Percentiles rank a stretch among this genome's conserved stretches.
phyloP scores from a whole-genome alignment of 805 yeast genomes.

The Torulaspora gathmanii region DNA sequence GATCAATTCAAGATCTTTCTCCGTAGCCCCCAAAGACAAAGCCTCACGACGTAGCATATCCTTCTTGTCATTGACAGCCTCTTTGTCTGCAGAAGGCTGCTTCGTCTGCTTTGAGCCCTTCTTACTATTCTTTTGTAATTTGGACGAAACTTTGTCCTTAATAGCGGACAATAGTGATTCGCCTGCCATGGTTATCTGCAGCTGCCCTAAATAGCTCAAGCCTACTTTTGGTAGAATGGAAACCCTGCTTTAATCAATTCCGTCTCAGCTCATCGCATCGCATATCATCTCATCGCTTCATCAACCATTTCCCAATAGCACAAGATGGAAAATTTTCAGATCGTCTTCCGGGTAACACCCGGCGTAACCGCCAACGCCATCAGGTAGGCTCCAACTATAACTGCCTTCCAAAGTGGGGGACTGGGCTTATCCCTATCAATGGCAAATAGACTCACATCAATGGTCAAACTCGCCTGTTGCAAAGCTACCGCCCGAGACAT shows the following conservation, averaged over 20 bases:
- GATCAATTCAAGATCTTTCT: constrained; percentile 67
- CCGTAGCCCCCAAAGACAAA: constrained; percentile 76
- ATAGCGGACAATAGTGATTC: constrained; percentile 44
- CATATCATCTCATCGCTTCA: constrained; percentile 21
- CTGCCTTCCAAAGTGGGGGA: too few species aligned
- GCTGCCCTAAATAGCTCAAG: neutral
- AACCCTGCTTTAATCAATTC: neutral
- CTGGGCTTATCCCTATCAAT: too few species aligned
- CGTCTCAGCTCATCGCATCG: constrained; percentile 18
- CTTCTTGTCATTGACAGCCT: constrained; percentile 21
- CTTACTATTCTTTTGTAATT: constrained; percentile 37
- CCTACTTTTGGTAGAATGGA: too few species aligned
- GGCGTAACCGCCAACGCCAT: neutral
- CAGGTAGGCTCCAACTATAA: too few species aligned
- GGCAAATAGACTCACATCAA: neutral
- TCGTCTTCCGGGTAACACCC: neutral
- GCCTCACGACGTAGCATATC: constrained; percentile 63
- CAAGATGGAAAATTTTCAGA: constrained; percentile 3
- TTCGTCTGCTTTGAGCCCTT: constrained; percentile 22
- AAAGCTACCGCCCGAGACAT: too few species aligned
- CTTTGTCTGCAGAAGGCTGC: constrained; percentile 17
- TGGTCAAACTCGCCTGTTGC: neutral
- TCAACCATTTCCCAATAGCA: constrained; percentile 1
- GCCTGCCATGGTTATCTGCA: constrained; percentile 7
- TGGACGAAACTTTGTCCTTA: constrained; percentile 58